Percentiles rank a stretch among this genome's conserved stretches.
Conservation (phyloP, 306 rosid genomes). For the Vigna mungo region DNA sequence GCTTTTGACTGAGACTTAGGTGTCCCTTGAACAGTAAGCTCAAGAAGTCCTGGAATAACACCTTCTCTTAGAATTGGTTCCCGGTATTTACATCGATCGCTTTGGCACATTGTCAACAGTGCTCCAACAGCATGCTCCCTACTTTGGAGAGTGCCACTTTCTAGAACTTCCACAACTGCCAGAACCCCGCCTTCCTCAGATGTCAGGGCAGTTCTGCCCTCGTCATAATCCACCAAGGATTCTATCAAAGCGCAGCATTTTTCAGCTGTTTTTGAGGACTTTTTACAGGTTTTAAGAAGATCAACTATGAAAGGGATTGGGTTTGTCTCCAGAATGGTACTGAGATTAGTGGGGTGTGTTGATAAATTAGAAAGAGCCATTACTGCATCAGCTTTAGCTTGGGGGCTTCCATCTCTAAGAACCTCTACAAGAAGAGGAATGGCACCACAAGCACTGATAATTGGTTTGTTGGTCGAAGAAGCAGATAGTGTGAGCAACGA, state of each 20-base stretch:
- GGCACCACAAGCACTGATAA: conserved; percentile 81
- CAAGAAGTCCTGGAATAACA: conserved; percentile 96
- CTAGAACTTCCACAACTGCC: conserved; percentile 92
- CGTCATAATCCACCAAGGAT: conserved; percentile 73
- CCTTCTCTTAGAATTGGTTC: conserved; percentile 96
- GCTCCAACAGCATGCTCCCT: conserved; percentile 91
- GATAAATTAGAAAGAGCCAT: conserved; percentile 98
- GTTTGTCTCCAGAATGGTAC: conserved; percentile 62
- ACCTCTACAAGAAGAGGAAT: conserved; percentile 87
- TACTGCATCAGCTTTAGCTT: conserved; percentile 88
- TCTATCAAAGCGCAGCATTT: conserved; percentile 90
- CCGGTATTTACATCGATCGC: conserved; percentile 82
- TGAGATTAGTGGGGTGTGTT: conserved; percentile 65
- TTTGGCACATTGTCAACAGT: conserved; percentile 82
- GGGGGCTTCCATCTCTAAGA: conserved; percentile 77
- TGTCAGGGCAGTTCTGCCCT: conserved; percentile 75
- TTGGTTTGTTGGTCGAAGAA: conserved; percentile 77
- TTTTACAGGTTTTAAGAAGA: conserved; percentile 77
- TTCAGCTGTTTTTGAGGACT: conserved; percentile 88
- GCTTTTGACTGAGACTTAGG: conserved; percentile 89
- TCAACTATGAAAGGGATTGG: conserved; percentile 72
- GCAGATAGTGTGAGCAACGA: conserved; percentile 93
- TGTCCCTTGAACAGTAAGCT: conserved; percentile 96
- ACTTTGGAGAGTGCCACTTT: conserved; percentile 84
- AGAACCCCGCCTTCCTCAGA: conserved; percentile 93